Conservation (phyloP, 2,329 filamentous ascomycete species). For the Alternaria sp. region DNA sequence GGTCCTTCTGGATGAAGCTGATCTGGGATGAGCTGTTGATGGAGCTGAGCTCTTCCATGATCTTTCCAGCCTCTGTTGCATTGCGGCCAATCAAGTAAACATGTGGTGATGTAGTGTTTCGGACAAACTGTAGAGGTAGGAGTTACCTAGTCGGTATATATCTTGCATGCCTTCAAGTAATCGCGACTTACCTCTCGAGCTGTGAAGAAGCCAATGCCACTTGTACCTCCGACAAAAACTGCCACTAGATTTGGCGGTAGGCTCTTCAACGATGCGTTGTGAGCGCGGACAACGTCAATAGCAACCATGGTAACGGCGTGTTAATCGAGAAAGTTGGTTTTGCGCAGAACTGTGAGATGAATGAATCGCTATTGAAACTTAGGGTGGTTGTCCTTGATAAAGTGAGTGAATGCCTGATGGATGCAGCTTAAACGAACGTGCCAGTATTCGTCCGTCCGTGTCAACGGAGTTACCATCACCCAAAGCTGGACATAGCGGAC, state of each 20-base stretch:
- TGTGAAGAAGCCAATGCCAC: conserved; percentile 55
- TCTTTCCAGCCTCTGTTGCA: conserved; percentile 46
- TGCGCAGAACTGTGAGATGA: neutral
- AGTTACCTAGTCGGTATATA: neutral
- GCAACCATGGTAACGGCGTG: conserved; percentile 28
- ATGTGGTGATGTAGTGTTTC: conserved; percentile 48
- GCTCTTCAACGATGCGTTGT: conserved; percentile 36
- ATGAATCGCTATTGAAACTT: neutral
- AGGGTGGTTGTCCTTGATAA: neutral
- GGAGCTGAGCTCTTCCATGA: conserved; percentile 49
- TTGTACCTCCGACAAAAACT: conserved; percentile 54
- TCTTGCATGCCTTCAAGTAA: neutral
- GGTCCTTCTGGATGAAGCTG: conserved; percentile 54
- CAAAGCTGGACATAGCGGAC: neutral
- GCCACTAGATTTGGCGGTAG: conserved; percentile 39
- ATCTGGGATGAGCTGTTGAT: conserved; percentile 51
- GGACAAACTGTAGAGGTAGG: conserved; percentile 38
- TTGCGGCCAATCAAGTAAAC: conserved; percentile 57
- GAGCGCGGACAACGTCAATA: conserved; percentile 32
- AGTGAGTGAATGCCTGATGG: neutral
- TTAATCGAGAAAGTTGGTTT: neutral
- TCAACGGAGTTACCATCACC: neutral
- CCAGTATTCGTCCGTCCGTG: neutral
- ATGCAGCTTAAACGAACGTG: neutral
- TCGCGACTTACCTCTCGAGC: conserved; percentile 41